Percentiles rank a stretch among this genome's conserved stretches.
These are phyloP conservation scores for Camellia lanceoleosa DNA, from an alignment of 148 eudicot genomes.

Conservation along the genomic window DNA sequence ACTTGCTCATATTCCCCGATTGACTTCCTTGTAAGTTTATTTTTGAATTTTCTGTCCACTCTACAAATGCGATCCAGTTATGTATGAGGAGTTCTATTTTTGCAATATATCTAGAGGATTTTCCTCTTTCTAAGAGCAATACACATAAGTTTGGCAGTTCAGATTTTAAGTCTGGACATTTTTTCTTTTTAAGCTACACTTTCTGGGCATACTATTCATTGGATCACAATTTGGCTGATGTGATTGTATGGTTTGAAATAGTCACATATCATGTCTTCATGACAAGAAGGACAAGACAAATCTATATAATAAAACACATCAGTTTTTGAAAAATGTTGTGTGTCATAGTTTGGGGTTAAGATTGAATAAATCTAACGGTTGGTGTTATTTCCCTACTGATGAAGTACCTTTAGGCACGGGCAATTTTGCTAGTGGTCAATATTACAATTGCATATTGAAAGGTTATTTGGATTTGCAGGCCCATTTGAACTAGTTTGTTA, in stretches of 20 bases:
- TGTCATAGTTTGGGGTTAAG: too few species aligned
- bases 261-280: neutral
- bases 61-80: neutral
- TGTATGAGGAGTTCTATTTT: neutral
- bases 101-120: neutral
- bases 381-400: too few species aligned
- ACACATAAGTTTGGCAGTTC: neutral
- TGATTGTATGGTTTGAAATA: too few species aligned
- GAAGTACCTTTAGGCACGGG: too few species aligned
- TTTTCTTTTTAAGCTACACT: neutral
- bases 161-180: neutral
- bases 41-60: neutral
- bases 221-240: neutral
- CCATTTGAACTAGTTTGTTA: neutral
- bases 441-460: neutral
- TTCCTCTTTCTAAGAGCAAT: neutral
- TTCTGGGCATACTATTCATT: neutral
- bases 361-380: too few species aligned
- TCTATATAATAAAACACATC: too few species aligned
- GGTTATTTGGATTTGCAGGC: too few species aligned
- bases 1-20: constrained; percentile 68
- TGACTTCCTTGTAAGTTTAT: constrained; percentile 85
- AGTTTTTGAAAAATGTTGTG: too few species aligned
- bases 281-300: neutral
- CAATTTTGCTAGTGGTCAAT: neutral